These are phyloP conservation scores for Ustilago vetiveriae DNA, from an alignment of 1,284 basidiomycete species.

Conservation along the genomic window DNA sequence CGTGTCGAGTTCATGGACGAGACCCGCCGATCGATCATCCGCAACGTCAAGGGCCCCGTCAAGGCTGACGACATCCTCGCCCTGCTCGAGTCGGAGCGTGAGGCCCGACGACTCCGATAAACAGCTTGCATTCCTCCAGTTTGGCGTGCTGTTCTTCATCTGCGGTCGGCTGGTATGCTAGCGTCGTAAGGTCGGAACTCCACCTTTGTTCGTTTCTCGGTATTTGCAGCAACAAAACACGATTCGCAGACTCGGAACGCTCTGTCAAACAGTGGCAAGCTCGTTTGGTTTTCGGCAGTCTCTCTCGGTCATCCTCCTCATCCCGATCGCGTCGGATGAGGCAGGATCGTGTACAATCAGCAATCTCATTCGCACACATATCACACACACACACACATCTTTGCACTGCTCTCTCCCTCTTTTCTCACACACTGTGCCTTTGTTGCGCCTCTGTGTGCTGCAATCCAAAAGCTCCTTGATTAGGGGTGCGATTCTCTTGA, in stretches of 20 bases:
- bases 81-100: slow-evolving; percentile 97
- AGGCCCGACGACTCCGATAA: slow-evolving; percentile 78
- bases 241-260: neutral
- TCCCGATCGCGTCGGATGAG: neutral
- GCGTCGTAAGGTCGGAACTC: slow-evolving; percentile 38
- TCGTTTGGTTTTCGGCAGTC: slow-evolving; percentile 19
- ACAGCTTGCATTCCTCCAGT: slow-evolving; percentile 1
- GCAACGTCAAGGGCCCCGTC: slow-evolving; percentile 99
- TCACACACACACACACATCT: slow-evolving; percentile 2
- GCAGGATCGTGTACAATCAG: slow-evolving; percentile 48
- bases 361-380: slow-evolving; percentile 21
- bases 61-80: slow-evolving; percentile 96
- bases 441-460: slow-evolving; percentile 12
- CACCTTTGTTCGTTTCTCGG: slow-evolving; percentile 15
- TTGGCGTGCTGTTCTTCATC: neutral
- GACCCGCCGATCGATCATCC: slow-evolving; percentile 92
- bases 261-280: slow-evolving; percentile 3
- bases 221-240: neutral
- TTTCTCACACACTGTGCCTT: slow-evolving; percentile 10
- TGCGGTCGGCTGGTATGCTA: slow-evolving; percentile 7
- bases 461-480: slow-evolving; percentile 39
- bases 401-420: slow-evolving; percentile 14
- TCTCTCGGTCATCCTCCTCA: slow-evolving; percentile 8
- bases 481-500: slow-evolving; percentile 27
- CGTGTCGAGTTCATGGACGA: slow-evolving; percentile 99